Percentiles rank a stretch among this genome's conserved stretches.
Conservation (phyloP, 768 basidiomycete genomes). For the Trametes cingulata region DNA sequence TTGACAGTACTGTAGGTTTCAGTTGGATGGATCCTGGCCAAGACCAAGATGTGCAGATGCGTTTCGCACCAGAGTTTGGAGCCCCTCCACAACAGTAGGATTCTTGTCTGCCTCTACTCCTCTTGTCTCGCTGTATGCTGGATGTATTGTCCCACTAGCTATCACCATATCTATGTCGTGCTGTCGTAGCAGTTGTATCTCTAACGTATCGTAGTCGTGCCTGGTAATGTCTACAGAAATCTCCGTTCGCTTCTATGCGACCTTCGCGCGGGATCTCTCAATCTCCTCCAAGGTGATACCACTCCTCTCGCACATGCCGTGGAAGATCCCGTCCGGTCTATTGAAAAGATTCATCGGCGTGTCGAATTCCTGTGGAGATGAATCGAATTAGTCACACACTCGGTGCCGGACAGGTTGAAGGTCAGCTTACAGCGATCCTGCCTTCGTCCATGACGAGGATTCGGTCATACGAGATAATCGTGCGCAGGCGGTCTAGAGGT, state of each 20-base stretch:
- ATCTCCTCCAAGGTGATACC: conserved; percentile 53
- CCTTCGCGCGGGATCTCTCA: conserved; percentile 25
- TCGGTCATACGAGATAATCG: conserved; percentile 61
- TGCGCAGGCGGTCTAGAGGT: conserved; percentile 47
- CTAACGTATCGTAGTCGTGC: not conserved
- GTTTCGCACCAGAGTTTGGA: not conserved
- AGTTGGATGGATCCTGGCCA: conserved; percentile 28
- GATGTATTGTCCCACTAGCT: not conserved
- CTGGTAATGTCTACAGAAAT: not conserved
- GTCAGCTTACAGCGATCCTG: conserved; percentile 47
- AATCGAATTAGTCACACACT: not conserved
- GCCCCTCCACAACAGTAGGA: not conserved
- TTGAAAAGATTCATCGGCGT: conserved; percentile 50
- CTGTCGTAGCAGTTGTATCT: conserved; percentile 12
- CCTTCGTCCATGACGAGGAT: conserved; percentile 72
- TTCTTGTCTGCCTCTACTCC: not conserved
- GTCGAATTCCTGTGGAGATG: conserved; percentile 44
- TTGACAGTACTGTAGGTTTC: conserved; percentile 12
- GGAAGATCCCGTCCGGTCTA: conserved; percentile 51
- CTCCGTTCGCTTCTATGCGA: not conserved
- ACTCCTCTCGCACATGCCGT: conserved; percentile 59
- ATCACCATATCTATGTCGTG: conserved; percentile 8
- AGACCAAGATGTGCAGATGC: conserved; percentile 17
- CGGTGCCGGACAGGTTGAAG: not conserved
- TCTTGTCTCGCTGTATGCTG: not conserved